Evolutionary conservation across 177 flowering plant genomes (phyloP), one percentile per base, ranked within the genome.

Genomic region (Vitis hybrid): DNA sequence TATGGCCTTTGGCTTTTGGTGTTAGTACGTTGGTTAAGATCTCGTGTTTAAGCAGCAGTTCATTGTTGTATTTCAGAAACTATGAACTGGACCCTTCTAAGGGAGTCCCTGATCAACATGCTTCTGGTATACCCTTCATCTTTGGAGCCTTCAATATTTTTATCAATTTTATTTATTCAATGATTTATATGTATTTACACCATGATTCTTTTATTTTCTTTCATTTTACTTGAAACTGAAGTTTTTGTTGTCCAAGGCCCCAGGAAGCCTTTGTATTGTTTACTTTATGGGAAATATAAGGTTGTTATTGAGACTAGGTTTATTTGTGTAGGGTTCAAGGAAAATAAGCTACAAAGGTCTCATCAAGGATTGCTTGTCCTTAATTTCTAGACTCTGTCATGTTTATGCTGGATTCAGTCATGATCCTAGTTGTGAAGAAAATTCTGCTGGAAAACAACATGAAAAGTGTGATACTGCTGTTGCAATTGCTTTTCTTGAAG

Each of bases 321-420:
- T 61, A 14, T 67, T 73, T 72, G 47, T 85, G 79, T 85, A 94
- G 98, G 85, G 88, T 2, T 90, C 95, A 57, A 83, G 96, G 78
- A 89, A 84, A 76, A 72, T 86, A 62, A 89, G 66, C 74, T 89
- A 82, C 80, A 95, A 90, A 81, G 75, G 67, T 69, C 70, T 95
- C 18, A 72, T 86, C 66, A 90, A 87, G 78, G 88, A 88, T 59
- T 91, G 86, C 74, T 44, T 90, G 69, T 74, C 78, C 31, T 69
- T 83, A 62, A 13, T 91, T 53, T 85, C 82, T 73, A 64, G 76
- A 50, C 53, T 82, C 65, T 77, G 62, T 70, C 69, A 72, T 76
- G 57, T 59, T 68, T 64, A 51, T 70, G 31, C 69, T 71, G 62
- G 47, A 54, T 56, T 56, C 4, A 20, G 24, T 69, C 55, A 66